Conservation (phyloP, 176 grass and related monocot genomes). For the Aegilops speltoides region DNA sequence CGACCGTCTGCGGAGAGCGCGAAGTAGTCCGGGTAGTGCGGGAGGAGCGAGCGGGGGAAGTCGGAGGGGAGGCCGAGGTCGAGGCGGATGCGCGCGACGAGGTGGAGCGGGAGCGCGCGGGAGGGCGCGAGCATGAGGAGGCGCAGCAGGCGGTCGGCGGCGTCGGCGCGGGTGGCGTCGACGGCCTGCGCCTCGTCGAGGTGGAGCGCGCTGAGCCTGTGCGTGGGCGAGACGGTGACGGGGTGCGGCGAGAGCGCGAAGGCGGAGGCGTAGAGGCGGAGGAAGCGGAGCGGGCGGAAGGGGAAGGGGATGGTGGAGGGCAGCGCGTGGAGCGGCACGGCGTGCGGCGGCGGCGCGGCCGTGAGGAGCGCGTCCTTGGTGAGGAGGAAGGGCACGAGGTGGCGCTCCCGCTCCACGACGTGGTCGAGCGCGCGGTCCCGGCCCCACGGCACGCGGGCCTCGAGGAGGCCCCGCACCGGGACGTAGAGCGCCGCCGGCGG, state of each 20-base stretch:
- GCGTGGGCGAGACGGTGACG: conserved; percentile 53
- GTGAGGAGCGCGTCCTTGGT: conserved; percentile 78
- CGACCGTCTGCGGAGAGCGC: conserved; percentile 47
- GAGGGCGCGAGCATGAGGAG: conserved; percentile 77
- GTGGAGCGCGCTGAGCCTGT: conserved; percentile 53
- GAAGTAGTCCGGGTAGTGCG: conserved; percentile 82
- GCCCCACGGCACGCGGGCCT: conserved; percentile 61
- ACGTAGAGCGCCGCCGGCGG: conserved; percentile 20
- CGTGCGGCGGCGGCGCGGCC: conserved; percentile 51
- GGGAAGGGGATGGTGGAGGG: conserved; percentile 69
- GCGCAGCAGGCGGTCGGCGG: conserved; percentile 70
- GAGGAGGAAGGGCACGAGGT: conserved; percentile 78
- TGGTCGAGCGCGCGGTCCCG: conserved; percentile 87
- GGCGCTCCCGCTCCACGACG: conserved; percentile 73
- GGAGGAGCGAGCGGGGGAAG: conserved; percentile 65
- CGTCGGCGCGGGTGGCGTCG: conserved; percentile 40
- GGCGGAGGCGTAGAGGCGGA: conserved; percentile 68
- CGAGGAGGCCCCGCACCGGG: conserved; percentile 41
- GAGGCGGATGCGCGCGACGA: conserved; percentile 67
- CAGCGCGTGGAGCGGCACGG: conserved; percentile 56
- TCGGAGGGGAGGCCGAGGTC: conserved; percentile 78
- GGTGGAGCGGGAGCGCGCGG: conserved; percentile 57
- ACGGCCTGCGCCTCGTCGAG: conserved; percentile 48
- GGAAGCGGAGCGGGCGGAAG: conserved; percentile 75
- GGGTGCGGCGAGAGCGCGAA: conserved; percentile 59